Conservation (phyloP, 2,329 filamentous ascomycete genomes). For the Amauroascus niger region DNA sequence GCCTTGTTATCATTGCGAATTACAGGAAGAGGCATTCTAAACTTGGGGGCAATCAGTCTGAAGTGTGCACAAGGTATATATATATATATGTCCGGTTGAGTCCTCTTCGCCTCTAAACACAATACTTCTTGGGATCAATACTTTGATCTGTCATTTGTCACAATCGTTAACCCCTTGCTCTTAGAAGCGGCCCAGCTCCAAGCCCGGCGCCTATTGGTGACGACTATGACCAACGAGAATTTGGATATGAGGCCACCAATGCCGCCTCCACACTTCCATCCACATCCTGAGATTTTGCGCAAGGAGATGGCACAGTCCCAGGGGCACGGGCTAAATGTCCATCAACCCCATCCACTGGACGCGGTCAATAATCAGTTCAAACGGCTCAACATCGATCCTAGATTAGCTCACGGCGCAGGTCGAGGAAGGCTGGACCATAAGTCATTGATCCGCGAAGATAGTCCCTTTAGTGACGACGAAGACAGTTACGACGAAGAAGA, state of each 20-base stretch:
- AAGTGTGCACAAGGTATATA: not conserved
- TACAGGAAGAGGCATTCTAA: not conserved
- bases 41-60: not conserved
- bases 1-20: not conserved
- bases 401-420: not conserved
- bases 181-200: not conserved
- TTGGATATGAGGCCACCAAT: constrained; percentile 7
- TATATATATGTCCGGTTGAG: not conserved
- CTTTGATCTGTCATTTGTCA: not conserved
- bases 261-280: constrained; percentile 10
- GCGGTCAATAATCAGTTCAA: constrained; percentile 11
- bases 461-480: constrained; percentile 4
- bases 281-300: not conserved
- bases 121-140: not conserved
- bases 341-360: constrained; percentile 8
- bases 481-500: constrained; percentile 2
- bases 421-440: not conserved
- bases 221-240: not conserved
- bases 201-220: not conserved
- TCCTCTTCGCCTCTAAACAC: not conserved
- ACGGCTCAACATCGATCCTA: constrained; percentile 10
- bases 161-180: not conserved
- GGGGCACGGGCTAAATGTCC: not conserved
- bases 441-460: not conserved
- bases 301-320: not conserved